phyloP scores from a whole-genome alignment of 768 basidiomycete species.

The Lactarius hatsudake region DNA sequence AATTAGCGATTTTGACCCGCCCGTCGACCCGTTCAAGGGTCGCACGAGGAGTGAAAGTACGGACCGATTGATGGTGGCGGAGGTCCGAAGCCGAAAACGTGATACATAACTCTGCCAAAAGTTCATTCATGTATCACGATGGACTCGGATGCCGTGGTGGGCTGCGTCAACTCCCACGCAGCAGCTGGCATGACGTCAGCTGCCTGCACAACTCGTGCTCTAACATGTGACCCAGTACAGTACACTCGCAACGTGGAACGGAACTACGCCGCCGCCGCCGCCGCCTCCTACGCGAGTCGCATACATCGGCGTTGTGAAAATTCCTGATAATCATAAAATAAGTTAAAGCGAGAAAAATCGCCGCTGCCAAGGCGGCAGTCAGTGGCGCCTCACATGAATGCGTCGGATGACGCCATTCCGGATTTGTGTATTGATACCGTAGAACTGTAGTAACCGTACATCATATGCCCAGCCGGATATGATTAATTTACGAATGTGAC shows the following conservation, averaged over 20 bases:
- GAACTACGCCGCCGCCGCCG: background rate
- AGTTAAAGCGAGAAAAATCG: background rate
- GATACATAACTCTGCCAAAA: background rate
- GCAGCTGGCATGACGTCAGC: constrained; percentile 1
- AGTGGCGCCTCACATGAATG: background rate
- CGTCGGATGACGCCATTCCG: background rate
- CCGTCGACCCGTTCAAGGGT: background rate
- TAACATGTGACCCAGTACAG: constrained; percentile 11
- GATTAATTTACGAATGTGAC: background rate
- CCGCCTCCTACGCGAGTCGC: constrained; percentile 1
- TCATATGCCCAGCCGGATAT: background rate
- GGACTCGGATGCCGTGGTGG: background rate
- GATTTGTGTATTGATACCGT: background rate
- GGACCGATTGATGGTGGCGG: background rate
- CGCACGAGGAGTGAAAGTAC: background rate
- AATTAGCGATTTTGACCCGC: background rate
- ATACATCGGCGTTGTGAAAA: background rate
- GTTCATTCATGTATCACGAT: background rate
- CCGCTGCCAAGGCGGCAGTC: background rate
- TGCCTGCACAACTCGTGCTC: constrained; percentile 3
- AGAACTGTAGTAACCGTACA: background rate
- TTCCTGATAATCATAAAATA: constrained; percentile 3
- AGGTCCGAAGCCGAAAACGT: background rate
- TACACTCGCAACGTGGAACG: background rate
- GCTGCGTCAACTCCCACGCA: background rate